Conservation (phyloP, 2,329 filamentous ascomycete genomes). For the Thermochaetoides dissita region DNA sequence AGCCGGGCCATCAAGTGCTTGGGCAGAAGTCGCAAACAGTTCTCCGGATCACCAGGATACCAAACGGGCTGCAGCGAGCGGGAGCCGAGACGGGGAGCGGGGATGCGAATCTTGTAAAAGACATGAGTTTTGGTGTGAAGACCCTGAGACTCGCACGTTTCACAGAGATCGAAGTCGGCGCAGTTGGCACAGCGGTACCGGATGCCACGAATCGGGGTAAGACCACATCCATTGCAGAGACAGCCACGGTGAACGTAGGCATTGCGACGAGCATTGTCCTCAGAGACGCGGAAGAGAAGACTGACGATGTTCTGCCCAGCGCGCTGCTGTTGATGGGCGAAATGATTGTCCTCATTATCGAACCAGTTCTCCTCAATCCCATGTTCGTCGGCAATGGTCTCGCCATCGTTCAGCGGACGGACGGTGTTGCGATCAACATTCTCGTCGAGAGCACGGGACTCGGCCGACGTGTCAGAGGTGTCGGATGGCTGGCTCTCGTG, state of each 20-base stretch:
- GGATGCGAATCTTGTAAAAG: constrained; percentile 90
- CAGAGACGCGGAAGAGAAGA: constrained; percentile 80
- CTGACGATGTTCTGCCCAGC: constrained; percentile 70
- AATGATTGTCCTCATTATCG: constrained; percentile 28
- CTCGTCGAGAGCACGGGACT: constrained; percentile 29
- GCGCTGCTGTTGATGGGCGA: constrained; percentile 31
- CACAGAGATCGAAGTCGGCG: constrained; percentile 88
- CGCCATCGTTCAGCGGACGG: constrained; percentile 23
- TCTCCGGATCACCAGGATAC: constrained; percentile 77
- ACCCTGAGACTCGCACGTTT: constrained; percentile 71
- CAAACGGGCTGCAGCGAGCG: constrained; percentile 69
- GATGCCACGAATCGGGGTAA: constrained; percentile 79
- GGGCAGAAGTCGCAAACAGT: constrained; percentile 53
- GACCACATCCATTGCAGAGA: constrained; percentile 77
- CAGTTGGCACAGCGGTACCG: constrained; percentile 94
- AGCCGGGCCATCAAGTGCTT: constrained; percentile 53
- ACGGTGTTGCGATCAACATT: constrained; percentile 19
- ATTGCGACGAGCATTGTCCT: constrained; percentile 78
- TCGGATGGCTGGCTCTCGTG: constrained; percentile 21
- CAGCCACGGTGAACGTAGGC: constrained; percentile 88
- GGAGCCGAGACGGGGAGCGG: constrained; percentile 69
- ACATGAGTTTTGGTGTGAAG: constrained; percentile 80
- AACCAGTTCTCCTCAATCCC: constrained; percentile 35
- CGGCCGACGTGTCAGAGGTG: constrained; percentile 29
- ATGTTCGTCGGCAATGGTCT: constrained; percentile 21